A percentile compares a stretch with the other conserved stretches of the same genome.
Conservation (phyloP, 2,329 filamentous ascomycete genomes). For the Botrytis galanthina region DNA sequence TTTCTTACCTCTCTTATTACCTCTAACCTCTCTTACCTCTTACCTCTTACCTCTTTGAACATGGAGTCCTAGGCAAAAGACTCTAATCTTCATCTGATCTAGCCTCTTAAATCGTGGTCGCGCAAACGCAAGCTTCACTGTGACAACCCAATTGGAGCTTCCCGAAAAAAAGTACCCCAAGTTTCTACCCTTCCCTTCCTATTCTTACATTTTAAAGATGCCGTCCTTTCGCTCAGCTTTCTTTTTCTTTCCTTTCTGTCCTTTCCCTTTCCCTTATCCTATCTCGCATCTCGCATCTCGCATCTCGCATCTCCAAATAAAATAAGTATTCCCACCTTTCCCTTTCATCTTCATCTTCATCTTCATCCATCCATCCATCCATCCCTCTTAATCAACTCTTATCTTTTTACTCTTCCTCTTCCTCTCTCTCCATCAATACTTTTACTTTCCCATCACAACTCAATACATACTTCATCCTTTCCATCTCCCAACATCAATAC, state of each 20-base stretch:
- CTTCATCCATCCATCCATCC: background rate
- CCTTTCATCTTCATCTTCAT: background rate
- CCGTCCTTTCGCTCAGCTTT: conserved; percentile 18
- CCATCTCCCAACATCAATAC: conserved; percentile 2
- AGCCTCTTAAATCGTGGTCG: conserved; percentile 11
- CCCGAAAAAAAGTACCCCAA: conserved; percentile 24
- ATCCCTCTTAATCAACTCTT: background rate
- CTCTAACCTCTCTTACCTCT: background rate
- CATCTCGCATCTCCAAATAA: conserved; percentile 20
- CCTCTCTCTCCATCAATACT: conserved; percentile 13
- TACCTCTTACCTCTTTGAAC: background rate
- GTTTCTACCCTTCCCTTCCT: conserved; percentile 8
- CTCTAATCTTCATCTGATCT: conserved; percentile 11
- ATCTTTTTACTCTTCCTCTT: conserved; percentile 16
- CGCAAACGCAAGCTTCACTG: conserved; percentile 19
- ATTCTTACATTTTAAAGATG: background rate
- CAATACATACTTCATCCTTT: background rate
- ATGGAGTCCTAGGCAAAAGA: background rate
- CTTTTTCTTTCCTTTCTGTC: conserved; percentile 21
- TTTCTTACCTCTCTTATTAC: too few relatives aligned
- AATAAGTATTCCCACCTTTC: conserved; percentile 25
- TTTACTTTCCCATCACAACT: background rate
- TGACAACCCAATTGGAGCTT: conserved; percentile 24
- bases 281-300: conserved; percentile 13
- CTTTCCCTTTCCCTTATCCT: background rate